phyloP scores from a whole-genome alignment of 805 yeast genomes.

The Candida anglica region DNA sequence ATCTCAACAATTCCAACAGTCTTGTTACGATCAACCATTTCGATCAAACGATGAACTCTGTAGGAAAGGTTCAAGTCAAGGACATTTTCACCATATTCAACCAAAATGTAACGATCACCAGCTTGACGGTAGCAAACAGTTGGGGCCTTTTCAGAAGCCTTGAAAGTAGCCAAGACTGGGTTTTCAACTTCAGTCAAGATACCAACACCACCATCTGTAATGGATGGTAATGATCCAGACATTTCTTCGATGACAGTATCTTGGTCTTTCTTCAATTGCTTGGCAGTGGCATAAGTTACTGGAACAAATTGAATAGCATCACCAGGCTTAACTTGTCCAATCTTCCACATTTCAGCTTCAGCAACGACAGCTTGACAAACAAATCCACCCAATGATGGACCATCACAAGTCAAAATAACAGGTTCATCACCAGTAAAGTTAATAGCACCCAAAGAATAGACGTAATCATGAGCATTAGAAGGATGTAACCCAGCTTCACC shows the following conservation, averaged over 20 bases:
- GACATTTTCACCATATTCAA: constrained; percentile 87
- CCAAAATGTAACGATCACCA: constrained; percentile 88
- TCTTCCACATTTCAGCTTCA: constrained; percentile 97
- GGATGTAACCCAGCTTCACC: constrained; percentile 99
- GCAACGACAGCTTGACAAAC: constrained; percentile 93
- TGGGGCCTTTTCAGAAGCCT: constrained; percentile 53
- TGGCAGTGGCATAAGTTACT: constrained; percentile 63
- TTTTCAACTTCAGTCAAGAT: constrained; percentile 44
- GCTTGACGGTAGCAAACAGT: constrained; percentile 89
- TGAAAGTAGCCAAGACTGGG: constrained; percentile 62
- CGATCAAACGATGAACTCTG: constrained; percentile 79
- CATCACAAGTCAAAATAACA: constrained; percentile 93
- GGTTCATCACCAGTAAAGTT: constrained; percentile 99
- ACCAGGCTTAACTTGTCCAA: constrained; percentile 97
- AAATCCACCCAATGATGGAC: constrained; percentile 96
- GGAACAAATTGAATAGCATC: constrained; percentile 81
- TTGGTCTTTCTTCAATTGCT: constrained; percentile 56
- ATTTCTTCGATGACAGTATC: constrained; percentile 50
- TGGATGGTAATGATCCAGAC: constrained; percentile 35
- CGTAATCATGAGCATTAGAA: constrained; percentile 97
- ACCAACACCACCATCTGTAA: constrained; percentile 10
- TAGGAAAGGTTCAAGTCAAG: constrained; percentile 84
- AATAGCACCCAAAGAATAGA: constrained; percentile 92
- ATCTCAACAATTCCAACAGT: constrained; percentile 86
- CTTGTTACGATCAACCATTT: constrained; percentile 58